phyloP scores from a whole-genome alignment of 1,139 yeast genomes.

The Lodderomyces beijingensis region DNA sequence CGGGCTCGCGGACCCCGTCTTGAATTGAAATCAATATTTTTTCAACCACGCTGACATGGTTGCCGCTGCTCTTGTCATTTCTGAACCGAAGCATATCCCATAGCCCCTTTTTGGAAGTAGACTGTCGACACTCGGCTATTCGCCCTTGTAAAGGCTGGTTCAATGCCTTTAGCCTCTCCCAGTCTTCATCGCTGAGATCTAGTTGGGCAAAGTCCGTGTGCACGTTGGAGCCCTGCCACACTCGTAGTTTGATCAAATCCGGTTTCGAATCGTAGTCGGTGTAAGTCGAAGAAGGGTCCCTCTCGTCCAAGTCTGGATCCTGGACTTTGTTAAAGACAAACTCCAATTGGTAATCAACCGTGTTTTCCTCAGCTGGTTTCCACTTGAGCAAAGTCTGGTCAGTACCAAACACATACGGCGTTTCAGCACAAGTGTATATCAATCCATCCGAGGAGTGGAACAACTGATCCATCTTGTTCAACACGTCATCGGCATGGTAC shows the following conservation, averaged over 20 bases:
- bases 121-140: slow-evolving; percentile 75
- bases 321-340: slow-evolving; percentile 62
- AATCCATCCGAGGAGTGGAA: slow-evolving; percentile 93
- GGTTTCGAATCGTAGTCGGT: slow-evolving; percentile 83
- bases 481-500: slow-evolving; percentile 74
- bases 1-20: slow-evolving; percentile 82
- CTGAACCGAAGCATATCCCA: slow-evolving; percentile 90
- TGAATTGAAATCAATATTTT: slow-evolving; percentile 79
- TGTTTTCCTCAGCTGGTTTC: slow-evolving; percentile 96
- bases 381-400: slow-evolving; percentile 81
- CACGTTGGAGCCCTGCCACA: slow-evolving; percentile 74
- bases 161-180: slow-evolving; percentile 69
- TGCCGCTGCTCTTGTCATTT: slow-evolving; percentile 88
- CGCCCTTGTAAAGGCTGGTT: slow-evolving; percentile 88
- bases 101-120: slow-evolving; percentile 45
- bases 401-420: slow-evolving; percentile 86
- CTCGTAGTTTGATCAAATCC: slow-evolving; percentile 50
- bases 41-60: slow-evolving; percentile 74
- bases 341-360: slow-evolving; percentile 79
- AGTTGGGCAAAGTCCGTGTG: slow-evolving; percentile 69
- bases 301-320: slow-evolving; percentile 66
- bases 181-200: slow-evolving; percentile 63
- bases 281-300: slow-evolving; percentile 72
- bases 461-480: slow-evolving; percentile 63
- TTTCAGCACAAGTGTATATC: slow-evolving; percentile 84